A percentile compares a stretch with the other conserved stretches of the same genome.
Evolutionary conservation across 2,329 filamentous ascomycete genomes (phyloP).

Genomic region (Aureobasidium uvarum): DNA sequence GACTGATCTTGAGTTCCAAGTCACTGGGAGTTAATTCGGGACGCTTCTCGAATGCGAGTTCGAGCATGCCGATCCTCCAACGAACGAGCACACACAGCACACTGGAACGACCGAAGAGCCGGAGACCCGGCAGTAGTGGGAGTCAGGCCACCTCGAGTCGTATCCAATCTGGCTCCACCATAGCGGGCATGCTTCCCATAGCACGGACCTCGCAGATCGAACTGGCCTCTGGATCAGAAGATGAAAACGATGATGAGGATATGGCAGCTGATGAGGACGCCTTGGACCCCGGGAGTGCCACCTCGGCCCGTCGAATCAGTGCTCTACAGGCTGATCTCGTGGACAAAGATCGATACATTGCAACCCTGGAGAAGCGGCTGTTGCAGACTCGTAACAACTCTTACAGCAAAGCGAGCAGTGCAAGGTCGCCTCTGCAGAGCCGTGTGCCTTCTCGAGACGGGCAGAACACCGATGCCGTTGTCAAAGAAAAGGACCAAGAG

Average conservation of each 20-base stretch:
- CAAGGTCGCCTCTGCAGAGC: constrained; percentile 54
- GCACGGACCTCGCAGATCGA: constrained; percentile 35
- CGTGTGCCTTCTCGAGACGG: constrained; percentile 17
- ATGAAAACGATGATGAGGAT: constrained; percentile 50
- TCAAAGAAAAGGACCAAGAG: constrained; percentile 88
- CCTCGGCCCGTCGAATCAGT: constrained; percentile 77
- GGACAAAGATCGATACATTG: constrained; percentile 97
- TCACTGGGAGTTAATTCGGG: constrained; percentile 90
- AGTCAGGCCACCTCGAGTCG: constrained; percentile 34
- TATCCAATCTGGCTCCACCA: constrained; percentile 36
- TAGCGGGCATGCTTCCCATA: constrained; percentile 35
- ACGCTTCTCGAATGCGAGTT: constrained; percentile 52
- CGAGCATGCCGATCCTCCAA: constrained; percentile 43
- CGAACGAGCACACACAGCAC: constrained; percentile 42
- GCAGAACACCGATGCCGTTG: constrained; percentile 45
- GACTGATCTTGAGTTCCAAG: constrained; percentile 91
- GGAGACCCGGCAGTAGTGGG: constrained; percentile 19
- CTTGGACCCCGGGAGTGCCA: constrained; percentile 63
- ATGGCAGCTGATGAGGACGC: constrained; percentile 53
- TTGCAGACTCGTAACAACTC: constrained; percentile 87
- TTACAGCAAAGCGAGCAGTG: constrained; percentile 79
- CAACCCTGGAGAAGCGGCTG: constrained; percentile 86
- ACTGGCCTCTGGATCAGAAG: constrained; percentile 35
- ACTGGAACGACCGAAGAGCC: constrained; percentile 28
- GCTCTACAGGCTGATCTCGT: constrained; percentile 91